phyloP scores from a whole-genome alignment of 805 yeast species.

The Cyberlindnera euphorbiae region DNA sequence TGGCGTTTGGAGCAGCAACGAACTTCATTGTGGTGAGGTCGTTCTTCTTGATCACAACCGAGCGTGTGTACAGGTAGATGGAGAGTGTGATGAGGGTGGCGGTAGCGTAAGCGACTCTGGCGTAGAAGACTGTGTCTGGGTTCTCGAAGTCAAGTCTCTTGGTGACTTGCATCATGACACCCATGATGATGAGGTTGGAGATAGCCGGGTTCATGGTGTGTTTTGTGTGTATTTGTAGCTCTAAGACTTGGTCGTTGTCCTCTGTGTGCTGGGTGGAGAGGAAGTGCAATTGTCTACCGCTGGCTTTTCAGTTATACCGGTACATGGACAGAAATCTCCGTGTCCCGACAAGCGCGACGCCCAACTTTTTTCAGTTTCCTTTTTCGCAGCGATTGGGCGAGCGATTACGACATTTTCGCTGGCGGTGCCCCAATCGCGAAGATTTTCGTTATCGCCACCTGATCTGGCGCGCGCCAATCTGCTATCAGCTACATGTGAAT shows the following conservation, averaged over 20 bases:
- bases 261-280: too few relatives aligned
- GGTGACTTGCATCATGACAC: conserved; percentile 93
- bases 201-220: conserved; percentile 77
- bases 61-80: conserved; percentile 62
- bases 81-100: conserved; percentile 62
- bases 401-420: too few relatives aligned
- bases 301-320: too few relatives aligned
- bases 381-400: too few relatives aligned
- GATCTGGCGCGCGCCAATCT: too few relatives aligned
- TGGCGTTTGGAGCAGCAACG: conserved; percentile 76
- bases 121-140: conserved; percentile 66
- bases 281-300: too few relatives aligned
- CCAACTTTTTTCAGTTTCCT: too few relatives aligned
- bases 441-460: too few relatives aligned
- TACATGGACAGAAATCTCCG: too few relatives aligned
- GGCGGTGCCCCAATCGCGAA: too few relatives aligned
- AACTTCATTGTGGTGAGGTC: conserved; percentile 90
- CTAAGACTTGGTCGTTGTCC: too few relatives aligned
- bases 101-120: conserved; percentile 64
- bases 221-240: neutral
- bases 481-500: too few relatives aligned
- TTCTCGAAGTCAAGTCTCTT: conserved; percentile 86
- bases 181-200: conserved; percentile 82
- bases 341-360: neutral
- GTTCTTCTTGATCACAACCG: conserved; percentile 64